phyloP scores from a whole-genome alignment of 2,329 filamentous ascomycete genomes.

The Botrytis paeoniae region DNA sequence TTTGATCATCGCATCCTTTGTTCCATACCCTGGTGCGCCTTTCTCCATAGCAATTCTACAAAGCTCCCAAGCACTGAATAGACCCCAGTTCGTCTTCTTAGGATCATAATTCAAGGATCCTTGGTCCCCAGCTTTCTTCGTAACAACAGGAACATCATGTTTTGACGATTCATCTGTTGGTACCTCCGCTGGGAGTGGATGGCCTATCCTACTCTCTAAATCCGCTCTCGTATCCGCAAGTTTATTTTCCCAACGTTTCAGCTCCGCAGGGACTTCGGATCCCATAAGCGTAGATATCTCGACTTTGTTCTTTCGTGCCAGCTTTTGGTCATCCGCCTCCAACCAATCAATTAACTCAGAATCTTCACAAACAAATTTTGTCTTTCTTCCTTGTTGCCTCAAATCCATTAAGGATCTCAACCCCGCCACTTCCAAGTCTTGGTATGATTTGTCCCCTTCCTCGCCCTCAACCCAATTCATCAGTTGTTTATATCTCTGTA shows the following conservation, averaged over 20 bases:
- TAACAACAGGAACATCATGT: not conserved
- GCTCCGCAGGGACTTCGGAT: not conserved
- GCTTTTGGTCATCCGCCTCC: not conserved
- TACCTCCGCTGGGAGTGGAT: not conserved
- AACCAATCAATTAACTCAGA: not conserved
- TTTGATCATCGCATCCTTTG: not conserved
- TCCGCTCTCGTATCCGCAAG: not conserved
- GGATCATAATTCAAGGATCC: not conserved
- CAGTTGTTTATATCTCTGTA: not conserved
- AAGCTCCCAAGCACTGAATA: not conserved
- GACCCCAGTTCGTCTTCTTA: not conserved
- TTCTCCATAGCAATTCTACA: not conserved
- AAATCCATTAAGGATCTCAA: not conserved
- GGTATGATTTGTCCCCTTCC: not conserved
- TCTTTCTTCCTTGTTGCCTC: not conserved
- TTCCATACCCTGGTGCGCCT: not conserved
- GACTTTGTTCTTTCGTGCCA: not conserved
- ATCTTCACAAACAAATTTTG: not conserved
- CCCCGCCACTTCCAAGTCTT: not conserved
- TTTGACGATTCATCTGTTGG: not conserved
- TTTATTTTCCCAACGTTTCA: not conserved
- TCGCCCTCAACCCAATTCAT: not conserved
- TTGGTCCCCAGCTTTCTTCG: not conserved
- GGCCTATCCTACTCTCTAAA: not conserved
- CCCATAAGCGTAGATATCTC: not conserved